Percentiles rank a stretch among this genome's conserved stretches.
These are phyloP conservation scores for Scedosporium aurantiacum DNA, from an alignment of 2,329 filamentous ascomycete species.

Conservation along the genomic window DNA sequence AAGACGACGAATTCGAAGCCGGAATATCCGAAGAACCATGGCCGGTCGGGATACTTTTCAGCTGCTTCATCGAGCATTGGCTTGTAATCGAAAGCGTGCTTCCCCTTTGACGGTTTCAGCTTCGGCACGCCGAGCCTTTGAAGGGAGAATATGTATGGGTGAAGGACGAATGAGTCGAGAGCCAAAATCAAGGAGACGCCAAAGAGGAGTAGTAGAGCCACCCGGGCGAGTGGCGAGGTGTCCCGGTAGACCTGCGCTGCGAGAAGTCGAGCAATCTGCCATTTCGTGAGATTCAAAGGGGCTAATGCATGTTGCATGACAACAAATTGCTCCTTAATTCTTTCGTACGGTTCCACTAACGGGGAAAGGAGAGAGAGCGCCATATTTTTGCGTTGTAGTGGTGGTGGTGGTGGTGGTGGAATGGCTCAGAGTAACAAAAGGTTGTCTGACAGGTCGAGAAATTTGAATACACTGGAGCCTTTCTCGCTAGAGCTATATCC, in stretches of 20 bases:
- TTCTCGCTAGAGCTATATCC: no score
- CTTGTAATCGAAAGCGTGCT: slow-evolving; percentile 5
- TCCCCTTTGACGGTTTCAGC: slow-evolving; percentile 1
- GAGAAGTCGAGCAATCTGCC: slow-evolving; percentile 5
- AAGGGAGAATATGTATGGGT: slow-evolving; percentile 3
- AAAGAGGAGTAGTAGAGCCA: neutral
- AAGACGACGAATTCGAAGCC: slow-evolving; percentile 3
- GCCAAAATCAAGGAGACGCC: neutral
- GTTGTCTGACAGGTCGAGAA: neutral
- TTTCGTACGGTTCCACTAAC: slow-evolving; percentile 1
- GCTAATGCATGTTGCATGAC: slow-evolving; percentile 4
- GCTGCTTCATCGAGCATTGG: slow-evolving; percentile 2
- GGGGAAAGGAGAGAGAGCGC: neutral
- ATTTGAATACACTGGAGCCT: neutral
- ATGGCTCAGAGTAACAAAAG: no score
- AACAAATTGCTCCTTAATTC: slow-evolving; percentile 1
- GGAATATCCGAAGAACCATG: slow-evolving; percentile 4
- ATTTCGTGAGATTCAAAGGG: slow-evolving; percentile 1
- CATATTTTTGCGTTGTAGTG: neutral
- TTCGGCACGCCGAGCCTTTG: neutral
- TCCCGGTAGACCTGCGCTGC: slow-evolving; percentile 3
- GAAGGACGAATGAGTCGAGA: slow-evolving; percentile 1
- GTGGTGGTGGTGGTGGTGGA: no score
- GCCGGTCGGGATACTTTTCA: neutral
- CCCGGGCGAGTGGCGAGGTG: neutral